Conservation (phyloP, 805 yeast genomes). For the Candida jianshihensis region DNA sequence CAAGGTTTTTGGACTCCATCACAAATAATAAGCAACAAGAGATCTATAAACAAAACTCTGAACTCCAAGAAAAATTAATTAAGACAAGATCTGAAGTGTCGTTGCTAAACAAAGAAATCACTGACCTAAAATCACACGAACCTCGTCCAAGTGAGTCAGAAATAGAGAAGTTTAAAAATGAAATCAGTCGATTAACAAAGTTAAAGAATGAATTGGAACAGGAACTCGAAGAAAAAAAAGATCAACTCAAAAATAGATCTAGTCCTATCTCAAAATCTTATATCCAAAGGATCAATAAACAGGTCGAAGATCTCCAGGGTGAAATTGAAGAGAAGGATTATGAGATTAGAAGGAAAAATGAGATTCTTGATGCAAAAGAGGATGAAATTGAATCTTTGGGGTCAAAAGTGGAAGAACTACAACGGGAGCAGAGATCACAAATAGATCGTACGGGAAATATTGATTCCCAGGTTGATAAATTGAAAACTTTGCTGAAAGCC, state of each 20-base stretch:
- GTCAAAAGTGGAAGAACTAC: conserved; percentile 9
- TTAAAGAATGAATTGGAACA: conserved; percentile 2
- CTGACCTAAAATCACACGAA: background rate
- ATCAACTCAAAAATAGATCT: conserved; percentile 2
- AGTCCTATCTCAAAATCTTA: conserved; percentile 10
- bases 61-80: conserved; percentile 21
- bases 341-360: conserved; percentile 15
- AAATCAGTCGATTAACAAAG: conserved; percentile 5
- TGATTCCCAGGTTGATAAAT: conserved; percentile 11
- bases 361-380: conserved; percentile 15
- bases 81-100: conserved; percentile 16
- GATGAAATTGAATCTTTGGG: conserved; percentile 13
- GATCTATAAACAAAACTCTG: conserved; percentile 31
- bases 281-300: conserved; percentile 14
- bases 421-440: conserved; percentile 7
- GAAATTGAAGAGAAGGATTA: conserved; percentile 10
- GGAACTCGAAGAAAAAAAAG: conserved; percentile 8
- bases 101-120: conserved; percentile 17
- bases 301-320: conserved; percentile 10
- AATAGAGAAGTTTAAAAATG: conserved; percentile 2
- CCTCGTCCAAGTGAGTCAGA: background rate
- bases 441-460: background rate
- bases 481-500: conserved; percentile 7
- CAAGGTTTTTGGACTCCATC: conserved; percentile 30
- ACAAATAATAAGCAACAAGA: conserved; percentile 33